Base-by-base conservation (phyloP, 305 asterid genomes). In the Fraxinus baroniana region DNA sequence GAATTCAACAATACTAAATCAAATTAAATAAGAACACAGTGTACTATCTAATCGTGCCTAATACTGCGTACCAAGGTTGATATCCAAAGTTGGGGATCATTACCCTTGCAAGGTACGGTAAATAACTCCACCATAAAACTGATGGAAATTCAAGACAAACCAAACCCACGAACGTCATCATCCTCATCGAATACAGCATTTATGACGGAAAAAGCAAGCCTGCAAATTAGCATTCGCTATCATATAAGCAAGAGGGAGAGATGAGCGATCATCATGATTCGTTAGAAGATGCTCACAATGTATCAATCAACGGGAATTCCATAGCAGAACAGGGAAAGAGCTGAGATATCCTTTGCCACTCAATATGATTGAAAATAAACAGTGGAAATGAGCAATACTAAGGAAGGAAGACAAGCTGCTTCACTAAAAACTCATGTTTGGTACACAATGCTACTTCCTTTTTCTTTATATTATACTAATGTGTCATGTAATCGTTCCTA, bases 131-230 rank as follows among this genome's bases (percentile, higher is more conserved):
- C 22, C 52, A 7, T 46, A 37, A n/a, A 7, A 41, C 30, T 37
- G 20, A 22, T 8, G 1, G 46, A 71, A 35, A 35, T 52, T 89
- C 86, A 88, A 22, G 70, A 72, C 64, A 79, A 80, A 78, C 87
- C 84, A 41, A 79, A 82, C 83, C 89, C 84, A 35, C 74, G 81
- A 13, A 84, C 55, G 6, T 77, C 78, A 24, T 84, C 91, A 12
- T 87, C 89, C 18, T 89, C 91, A 12, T 85, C 85, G 3, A 90
- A 90, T 17, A 87, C 87, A 64, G 82, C 88, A 44, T 81, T 79
- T 70, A 89, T 80, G 22, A 80, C 87, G 7, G 92, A 84, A 77
- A 90, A 76, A 4, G 87, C 87, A 41, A 90, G 89, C 88, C 92
- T 89, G 89, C 88, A 85, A 74, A 41, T 30, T 55, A 71, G 36